Evolutionary conservation across 2,329 filamentous ascomycete genomes (phyloP).

Genomic region (Phaeosphaeriaceae sp.): DNA sequence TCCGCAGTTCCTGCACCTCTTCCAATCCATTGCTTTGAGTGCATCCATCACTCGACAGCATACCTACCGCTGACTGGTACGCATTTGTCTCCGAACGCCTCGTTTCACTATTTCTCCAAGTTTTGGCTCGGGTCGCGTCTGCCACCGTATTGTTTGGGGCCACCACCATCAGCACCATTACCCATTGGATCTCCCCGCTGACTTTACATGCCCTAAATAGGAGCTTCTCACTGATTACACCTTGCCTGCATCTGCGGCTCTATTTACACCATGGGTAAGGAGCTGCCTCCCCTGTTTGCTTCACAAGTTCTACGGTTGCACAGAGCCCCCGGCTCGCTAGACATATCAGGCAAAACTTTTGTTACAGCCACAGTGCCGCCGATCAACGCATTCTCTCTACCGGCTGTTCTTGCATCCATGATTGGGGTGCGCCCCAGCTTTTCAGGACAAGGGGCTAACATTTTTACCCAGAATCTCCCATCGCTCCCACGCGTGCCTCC

Average conservation of each 20-base stretch:
- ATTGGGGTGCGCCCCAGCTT: slow-evolving; percentile 8
- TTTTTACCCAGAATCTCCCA: slow-evolving; percentile 47
- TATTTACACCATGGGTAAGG: slow-evolving; percentile 49
- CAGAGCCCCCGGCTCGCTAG: slow-evolving; percentile 5
- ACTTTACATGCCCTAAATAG: slow-evolving; percentile 31
- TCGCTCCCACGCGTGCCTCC: slow-evolving; percentile 54
- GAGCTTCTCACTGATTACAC: slow-evolving; percentile 41
- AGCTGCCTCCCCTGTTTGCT: slow-evolving; percentile 19
- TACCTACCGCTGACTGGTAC: slow-evolving; percentile 47
- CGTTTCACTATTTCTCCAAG: slow-evolving; percentile 44
- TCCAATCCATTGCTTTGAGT: slow-evolving; percentile 41
- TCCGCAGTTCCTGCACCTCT: slow-evolving; percentile 28
- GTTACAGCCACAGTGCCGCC: slow-evolving; percentile 11
- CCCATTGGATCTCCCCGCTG: slow-evolving; percentile 25
- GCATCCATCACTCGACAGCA: slow-evolving; percentile 44
- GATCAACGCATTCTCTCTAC: slow-evolving; percentile 17
- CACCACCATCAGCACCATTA: slow-evolving; percentile 23
- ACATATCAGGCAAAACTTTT: slow-evolving; percentile 16
- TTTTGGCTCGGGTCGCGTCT: slow-evolving; percentile 42
- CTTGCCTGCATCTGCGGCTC: slow-evolving; percentile 36
- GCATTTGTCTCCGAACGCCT: slow-evolving; percentile 27
- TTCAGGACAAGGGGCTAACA: slow-evolving; percentile 35
- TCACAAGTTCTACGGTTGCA: slow-evolving; percentile 8
- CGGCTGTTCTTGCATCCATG: slow-evolving; percentile 17
- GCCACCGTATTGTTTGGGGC: slow-evolving; percentile 33